These are phyloP conservation scores for Daldinia vernicosa DNA, from an alignment of 495 filamentous ascomycete genomes.

Conservation along the genomic window DNA sequence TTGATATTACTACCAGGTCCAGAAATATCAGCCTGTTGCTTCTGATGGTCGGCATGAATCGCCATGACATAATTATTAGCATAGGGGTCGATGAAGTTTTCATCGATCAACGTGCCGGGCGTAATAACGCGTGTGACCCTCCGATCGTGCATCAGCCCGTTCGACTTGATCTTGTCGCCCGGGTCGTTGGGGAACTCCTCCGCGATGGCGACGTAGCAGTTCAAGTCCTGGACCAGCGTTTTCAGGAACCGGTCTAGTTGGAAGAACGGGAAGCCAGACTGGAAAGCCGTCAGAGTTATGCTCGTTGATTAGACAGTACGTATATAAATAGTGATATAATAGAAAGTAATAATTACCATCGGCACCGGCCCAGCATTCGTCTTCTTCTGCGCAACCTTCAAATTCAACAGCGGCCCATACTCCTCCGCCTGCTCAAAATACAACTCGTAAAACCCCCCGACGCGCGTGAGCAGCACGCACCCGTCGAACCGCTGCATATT, in stretches of 20 bases:
- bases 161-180: slow-evolving; percentile 71
- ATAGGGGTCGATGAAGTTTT: slow-evolving; percentile 93
- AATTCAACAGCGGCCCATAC: slow-evolving; percentile 81
- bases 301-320: too few species aligned
- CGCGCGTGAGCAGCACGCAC: slow-evolving; percentile 87
- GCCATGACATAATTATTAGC: slow-evolving; percentile 91
- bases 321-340: too few species aligned
- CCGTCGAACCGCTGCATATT: slow-evolving; percentile 92
- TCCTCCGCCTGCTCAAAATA: slow-evolving; percentile 95
- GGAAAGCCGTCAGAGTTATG: slow-evolving; percentile 20
- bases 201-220: slow-evolving; percentile 89
- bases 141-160: slow-evolving; percentile 83
- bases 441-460: slow-evolving; percentile 96
- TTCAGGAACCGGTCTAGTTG: slow-evolving; percentile 93
- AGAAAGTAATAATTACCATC: slow-evolving; percentile 67
- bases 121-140: slow-evolving; percentile 88
- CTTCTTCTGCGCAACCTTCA: slow-evolving; percentile 86
- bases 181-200: slow-evolving; percentile 84
- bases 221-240: slow-evolving; percentile 87
- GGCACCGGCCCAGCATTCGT: slow-evolving; percentile 77
- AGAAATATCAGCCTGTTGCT: slow-evolving; percentile 25
- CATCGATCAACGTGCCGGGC: slow-evolving; percentile 94
- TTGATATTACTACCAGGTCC: background rate
- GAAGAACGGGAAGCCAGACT: slow-evolving; percentile 92
- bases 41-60: slow-evolving; percentile 60